Evolutionary conservation across 208 protist species (phyloP), one percentile per base, ranked within the genome.

Genomic region (Trypanosoma scelopori): DNA sequence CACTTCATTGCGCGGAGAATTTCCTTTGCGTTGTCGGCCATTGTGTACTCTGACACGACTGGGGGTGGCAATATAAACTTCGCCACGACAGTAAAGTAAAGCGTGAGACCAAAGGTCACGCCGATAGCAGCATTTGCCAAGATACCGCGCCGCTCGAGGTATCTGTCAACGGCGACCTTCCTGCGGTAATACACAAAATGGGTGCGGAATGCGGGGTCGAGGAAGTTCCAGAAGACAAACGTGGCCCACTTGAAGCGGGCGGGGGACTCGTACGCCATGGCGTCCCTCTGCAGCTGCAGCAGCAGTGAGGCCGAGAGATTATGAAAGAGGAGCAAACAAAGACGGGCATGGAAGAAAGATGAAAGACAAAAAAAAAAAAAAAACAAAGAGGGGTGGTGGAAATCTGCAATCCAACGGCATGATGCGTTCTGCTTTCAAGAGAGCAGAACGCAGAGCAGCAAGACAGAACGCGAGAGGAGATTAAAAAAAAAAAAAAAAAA

Each of bases 191-290:
- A 94, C 28, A 46, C 35, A 65, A 83, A 80, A 69, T 94, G 89
- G 2, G 69, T 61, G 37, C 81, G 85, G 57, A 94, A 73, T 12
- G 82, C 5, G 15, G 89, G 89, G 50, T 92, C 84, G 52, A 94
- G 63, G 15, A 87, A 22, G 52, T 84, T 82, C 89, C 85, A 92
- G 55, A 91, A 94, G 18, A 80, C 74, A 71, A 82, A 85, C 18
- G 84, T 91, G 18, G 89, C 89, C 85, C 89, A 94, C 56, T 83
- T 83, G 16, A 91, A 0, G 39, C 58, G 67, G 25, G 88, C 85
- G 16, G 71, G 73, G 12, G 82, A 83, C 41, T 74, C 42, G 43
- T 87, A 81, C 25, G 73, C 71, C 18, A 76, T 79, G n/a, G 76
- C 51, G 3, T 66, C 74, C 41, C 85, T 71, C 55, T 79, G 77